Percentiles rank a stretch among this genome's conserved stretches.
Conservation (phyloP, 2,329 filamentous ascomycete genomes). For the Sordariomycetes sp. region DNA sequence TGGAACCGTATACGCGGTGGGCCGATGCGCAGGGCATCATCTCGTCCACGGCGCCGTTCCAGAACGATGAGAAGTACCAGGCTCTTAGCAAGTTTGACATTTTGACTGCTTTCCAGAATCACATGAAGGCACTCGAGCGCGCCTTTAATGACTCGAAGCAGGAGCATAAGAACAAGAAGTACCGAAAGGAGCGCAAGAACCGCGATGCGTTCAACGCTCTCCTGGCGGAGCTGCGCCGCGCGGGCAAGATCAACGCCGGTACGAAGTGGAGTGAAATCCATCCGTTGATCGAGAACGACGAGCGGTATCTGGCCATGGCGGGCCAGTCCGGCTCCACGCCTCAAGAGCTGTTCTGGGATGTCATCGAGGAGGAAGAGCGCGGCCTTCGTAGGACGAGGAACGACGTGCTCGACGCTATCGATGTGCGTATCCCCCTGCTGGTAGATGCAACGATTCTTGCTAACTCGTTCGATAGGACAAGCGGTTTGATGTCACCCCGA, state of each 20-base stretch:
- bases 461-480: conserved; percentile 52
- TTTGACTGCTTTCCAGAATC: conserved; percentile 83
- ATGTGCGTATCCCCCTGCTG: conserved; percentile 36
- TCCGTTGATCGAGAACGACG: conserved; percentile 62
- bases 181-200: conserved; percentile 71
- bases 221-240: conserved; percentile 57
- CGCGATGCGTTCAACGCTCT: conserved; percentile 70
- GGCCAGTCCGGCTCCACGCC: conserved; percentile 77
- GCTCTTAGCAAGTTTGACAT: conserved; percentile 79
- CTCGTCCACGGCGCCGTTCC: conserved; percentile 62
- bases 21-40: conserved; percentile 76
- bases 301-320: conserved; percentile 70
- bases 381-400: conserved; percentile 71
- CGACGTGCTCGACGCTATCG: conserved; percentile 75
- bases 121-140: conserved; percentile 85
- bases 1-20: conserved; percentile 94
- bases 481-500: conserved; percentile 77
- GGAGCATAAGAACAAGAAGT: conserved; percentile 69
- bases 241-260: conserved; percentile 76
- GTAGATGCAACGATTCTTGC: conserved; percentile 6
- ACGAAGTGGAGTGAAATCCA: conserved; percentile 81
- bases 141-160: conserved; percentile 85
- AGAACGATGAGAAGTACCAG: conserved; percentile 74
- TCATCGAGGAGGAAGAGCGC: conserved; percentile 85
- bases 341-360: conserved; percentile 90